Base-by-base conservation (phyloP, 169 alveolate genomes). In the Neospora caninum region DNA sequence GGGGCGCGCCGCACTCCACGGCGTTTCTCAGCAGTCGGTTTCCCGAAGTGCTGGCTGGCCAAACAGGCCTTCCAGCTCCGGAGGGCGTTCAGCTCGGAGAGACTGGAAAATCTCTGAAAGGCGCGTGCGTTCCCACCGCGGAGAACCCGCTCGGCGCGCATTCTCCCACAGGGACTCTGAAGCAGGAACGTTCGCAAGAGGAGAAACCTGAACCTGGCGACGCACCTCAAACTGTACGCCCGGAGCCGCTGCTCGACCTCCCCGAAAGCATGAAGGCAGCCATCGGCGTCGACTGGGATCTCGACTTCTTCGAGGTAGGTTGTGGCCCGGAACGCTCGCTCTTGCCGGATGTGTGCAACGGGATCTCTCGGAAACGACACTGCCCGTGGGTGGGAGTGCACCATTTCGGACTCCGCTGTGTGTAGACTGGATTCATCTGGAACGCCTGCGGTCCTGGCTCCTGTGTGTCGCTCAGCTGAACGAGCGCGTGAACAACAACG, bases 381-480 rank as follows among this genome's bases (percentile, higher is more conserved):
- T 20, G 73, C 73, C 73, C 73, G n/a, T 58, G n/a, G 25, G 18
- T 58, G 25, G 73, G n/a, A 18, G n/a, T n/a, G n/a, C n/a, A n/a
- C n/a, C n/a, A n/a, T n/a, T n/a, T 49, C 4, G 13, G 13, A 49
- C 13, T 4, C 13, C 58, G 58, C 22, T 49, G 13, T 49, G 58
- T 49, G 58, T 4, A 49, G 58, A 49, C 58, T 49, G 58, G 58
- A 49, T 49, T 49, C 43, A n/a, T 16, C 86, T 38, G 49, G 9
- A 20, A 4, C 27, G 9, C 43, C 20, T 73, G 13, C 43, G 41
- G 1, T n/a, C 13, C 9, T 10, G 13, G 41, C 86, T 0, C 31
- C 86, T 73, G 41, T 78, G 9, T n/a, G 27, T n/a, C 86, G 2
- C 49, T 10, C 93, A 88, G 93, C 42, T 88, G n/a, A 69, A 88